Conservation (phyloP, 495 filamentous ascomycete species). For the Oidiodendron maius region DNA sequence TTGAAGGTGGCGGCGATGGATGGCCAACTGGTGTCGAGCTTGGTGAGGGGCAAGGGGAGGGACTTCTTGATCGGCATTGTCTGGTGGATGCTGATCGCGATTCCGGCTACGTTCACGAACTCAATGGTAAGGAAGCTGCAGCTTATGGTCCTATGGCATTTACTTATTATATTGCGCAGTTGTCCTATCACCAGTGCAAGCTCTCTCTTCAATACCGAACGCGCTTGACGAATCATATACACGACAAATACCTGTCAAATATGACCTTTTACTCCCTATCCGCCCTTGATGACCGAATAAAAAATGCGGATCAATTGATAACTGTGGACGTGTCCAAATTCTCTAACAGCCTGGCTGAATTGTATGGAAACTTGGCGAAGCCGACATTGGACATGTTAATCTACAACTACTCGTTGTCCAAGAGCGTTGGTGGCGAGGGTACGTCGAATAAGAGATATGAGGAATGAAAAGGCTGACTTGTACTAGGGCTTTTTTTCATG, state of each 20-base stretch:
- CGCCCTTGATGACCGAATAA: conserved; percentile 93
- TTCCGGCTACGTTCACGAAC: conserved; percentile 98
- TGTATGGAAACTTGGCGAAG: conserved; percentile 97
- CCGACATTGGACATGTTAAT: conserved; percentile 90
- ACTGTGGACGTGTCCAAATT: conserved; percentile 95
- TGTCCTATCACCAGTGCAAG: conserved; percentile 97
- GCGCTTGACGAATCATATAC: conserved; percentile 84
- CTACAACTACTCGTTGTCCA: conserved; percentile 88
- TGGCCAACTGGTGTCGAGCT: conserved; percentile 79
- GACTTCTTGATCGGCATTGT: conserved; percentile 85
- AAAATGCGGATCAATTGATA: conserved; percentile 97
- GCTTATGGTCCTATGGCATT: background rate
- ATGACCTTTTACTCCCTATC: conserved; percentile 98
- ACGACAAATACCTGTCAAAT: conserved; percentile 86
- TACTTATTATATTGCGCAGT: conserved; percentile 36
- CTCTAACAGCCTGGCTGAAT: conserved; percentile 87
- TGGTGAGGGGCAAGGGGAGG: conserved; percentile 85
- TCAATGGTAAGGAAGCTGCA: conserved; percentile 83
- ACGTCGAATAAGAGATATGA: conserved; percentile 25
- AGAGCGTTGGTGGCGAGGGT: conserved; percentile 90
- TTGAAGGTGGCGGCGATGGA: conserved; percentile 96
- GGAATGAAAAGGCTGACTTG: conserved; percentile 3
- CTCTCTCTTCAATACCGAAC: conserved; percentile 88
- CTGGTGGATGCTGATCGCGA: conserved; percentile 98
- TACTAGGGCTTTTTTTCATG: conserved; percentile 64